These are phyloP conservation scores for Bruguiera sexangula DNA, from an alignment of 345 rosid genomes.

Conservation along the genomic window DNA sequence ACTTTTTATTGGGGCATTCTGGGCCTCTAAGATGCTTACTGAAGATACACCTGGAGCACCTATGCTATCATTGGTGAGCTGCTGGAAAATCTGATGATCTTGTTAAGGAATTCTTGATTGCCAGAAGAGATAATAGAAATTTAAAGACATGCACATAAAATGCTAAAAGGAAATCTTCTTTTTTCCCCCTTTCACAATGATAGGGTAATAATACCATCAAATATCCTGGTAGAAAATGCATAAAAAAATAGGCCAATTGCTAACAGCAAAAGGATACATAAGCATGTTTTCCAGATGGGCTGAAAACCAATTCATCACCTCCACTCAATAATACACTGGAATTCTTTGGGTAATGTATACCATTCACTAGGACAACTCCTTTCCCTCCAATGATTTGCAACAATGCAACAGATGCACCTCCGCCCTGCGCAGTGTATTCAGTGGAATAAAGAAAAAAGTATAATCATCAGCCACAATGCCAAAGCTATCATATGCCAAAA, in stretches of 20 bases:
- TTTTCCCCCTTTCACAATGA: not conserved
- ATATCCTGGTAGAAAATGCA: not conserved
- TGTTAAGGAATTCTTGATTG: constrained; percentile 43
- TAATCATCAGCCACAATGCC: not conserved
- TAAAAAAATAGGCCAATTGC: not conserved
- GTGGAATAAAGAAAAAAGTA: not conserved
- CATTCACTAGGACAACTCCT: constrained; percentile 84
- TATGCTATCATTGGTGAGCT: constrained; percentile 57
- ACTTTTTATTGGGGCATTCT: constrained; percentile 57
- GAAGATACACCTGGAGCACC: constrained; percentile 59
- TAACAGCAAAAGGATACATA: constrained; percentile 73
- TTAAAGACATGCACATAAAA: constrained; percentile 10
- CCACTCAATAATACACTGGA: constrained; percentile 52
- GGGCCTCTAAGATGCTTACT: constrained; percentile 71
- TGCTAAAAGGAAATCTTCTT: not conserved
- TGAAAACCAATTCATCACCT: constrained; percentile 91
- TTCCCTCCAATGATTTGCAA: constrained; percentile 76
- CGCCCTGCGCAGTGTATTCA: constrained; percentile 36
- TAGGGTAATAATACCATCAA: not conserved
- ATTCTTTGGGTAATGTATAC: constrained; percentile 50
- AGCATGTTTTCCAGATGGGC: constrained; percentile 66
- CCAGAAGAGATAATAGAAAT: constrained; percentile 6
- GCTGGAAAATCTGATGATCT: constrained; percentile 70
- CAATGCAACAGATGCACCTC: constrained; percentile 57
- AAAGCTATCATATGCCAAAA: too few species aligned